These are phyloP conservation scores for Penicillium sp. DNA, from an alignment of 2,329 filamentous ascomycete genomes.

Conservation along the genomic window DNA sequence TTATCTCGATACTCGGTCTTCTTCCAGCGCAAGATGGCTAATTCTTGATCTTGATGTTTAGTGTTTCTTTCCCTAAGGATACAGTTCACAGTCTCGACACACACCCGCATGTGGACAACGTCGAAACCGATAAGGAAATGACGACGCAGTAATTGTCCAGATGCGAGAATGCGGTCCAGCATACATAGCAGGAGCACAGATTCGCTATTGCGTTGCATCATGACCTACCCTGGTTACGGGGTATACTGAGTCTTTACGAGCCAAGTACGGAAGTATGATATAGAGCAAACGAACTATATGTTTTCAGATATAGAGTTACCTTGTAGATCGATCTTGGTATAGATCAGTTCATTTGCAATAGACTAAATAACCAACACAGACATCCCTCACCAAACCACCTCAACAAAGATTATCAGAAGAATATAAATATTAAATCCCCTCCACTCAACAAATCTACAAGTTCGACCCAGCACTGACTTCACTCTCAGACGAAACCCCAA, in stretches of 20 bases:
- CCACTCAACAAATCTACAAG: slow-evolving; percentile 14
- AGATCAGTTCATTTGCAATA: background rate
- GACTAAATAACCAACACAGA: background rate
- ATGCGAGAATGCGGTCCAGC: background rate
- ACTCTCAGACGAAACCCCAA: slow-evolving; percentile 31
- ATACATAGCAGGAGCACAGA: background rate
- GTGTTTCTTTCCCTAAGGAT: background rate
- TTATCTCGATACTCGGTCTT: background rate
- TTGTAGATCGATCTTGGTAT: background rate
- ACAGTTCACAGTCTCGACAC: background rate
- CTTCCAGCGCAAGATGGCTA: background rate
- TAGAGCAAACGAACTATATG: background rate
- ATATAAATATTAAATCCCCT: background rate
- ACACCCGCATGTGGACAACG: slow-evolving; percentile 1
- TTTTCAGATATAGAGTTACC: background rate
- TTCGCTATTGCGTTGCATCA: background rate
- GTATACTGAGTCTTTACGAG: background rate
- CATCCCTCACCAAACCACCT: background rate
- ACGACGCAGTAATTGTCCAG: background rate
- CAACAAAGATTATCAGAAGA: background rate
- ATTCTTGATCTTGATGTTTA: background rate
- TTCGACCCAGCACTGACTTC: slow-evolving; percentile 25
- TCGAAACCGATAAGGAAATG: background rate
- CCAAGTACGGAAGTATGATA: background rate
- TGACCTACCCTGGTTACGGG: background rate